A percentile compares a stretch with the other conserved stretches of the same genome.
Evolutionary conservation across 2,329 filamentous ascomycete genomes (phyloP).

Genomic region (Gaeumannomyces sp.): DNA sequence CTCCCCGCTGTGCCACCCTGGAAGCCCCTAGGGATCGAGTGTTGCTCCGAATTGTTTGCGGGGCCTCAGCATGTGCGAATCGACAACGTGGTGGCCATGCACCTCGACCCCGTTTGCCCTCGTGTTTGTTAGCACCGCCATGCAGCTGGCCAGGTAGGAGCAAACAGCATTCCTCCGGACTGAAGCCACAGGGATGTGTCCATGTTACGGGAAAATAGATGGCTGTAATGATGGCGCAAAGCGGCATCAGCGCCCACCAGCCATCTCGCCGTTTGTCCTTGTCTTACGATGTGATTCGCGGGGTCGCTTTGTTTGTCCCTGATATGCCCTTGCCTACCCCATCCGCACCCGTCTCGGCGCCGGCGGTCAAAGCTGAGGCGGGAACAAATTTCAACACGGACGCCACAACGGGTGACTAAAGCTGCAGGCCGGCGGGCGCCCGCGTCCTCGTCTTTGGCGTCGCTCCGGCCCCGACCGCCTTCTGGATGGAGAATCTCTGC

Average conservation of each 20-base stretch:
- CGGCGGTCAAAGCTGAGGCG: not conserved
- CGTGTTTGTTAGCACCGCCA: not conserved
- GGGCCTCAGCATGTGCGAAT: not conserved
- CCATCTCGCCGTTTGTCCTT: not conserved
- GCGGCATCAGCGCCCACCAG: no score
- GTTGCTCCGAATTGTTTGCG: not conserved
- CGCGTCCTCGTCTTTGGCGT: no score
- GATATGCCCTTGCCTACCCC: not conserved
- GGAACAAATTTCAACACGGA: not conserved
- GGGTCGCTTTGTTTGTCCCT: not conserved
- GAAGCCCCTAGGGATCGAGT: not conserved
- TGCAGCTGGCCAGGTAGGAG: not conserved
- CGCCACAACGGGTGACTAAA: not conserved
- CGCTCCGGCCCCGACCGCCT: no score
- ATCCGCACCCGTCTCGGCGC: no score
- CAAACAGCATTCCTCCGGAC: not conserved
- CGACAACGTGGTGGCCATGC: not conserved
- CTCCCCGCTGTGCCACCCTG: not conserved
- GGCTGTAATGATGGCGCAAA: not conserved
- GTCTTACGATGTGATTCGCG: not conserved
- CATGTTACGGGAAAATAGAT: not conserved
- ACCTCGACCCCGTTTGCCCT: not conserved
- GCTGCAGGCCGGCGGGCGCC: not conserved
- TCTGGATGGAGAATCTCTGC: not conserved
- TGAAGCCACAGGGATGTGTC: no score